phyloP scores from a whole-genome alignment of 1,284 basidiomycete species.

The Albatrellus sp. region DNA sequence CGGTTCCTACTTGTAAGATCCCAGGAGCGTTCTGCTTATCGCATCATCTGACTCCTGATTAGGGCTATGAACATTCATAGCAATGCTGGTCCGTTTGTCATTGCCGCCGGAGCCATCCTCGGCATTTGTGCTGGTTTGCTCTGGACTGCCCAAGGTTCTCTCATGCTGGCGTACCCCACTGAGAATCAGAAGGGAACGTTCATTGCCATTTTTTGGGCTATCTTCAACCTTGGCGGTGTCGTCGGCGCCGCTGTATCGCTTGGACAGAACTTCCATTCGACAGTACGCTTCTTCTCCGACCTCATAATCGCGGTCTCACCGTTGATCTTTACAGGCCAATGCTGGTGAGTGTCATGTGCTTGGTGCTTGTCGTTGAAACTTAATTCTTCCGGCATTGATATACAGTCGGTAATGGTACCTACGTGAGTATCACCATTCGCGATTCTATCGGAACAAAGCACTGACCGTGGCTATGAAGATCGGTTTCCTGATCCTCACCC shows the following conservation, averaged over 20 bases:
- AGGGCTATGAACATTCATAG: conserved; percentile 61
- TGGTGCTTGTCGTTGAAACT: neutral
- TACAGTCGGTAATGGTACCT: conserved; percentile 46
- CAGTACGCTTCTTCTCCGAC: conserved; percentile 15
- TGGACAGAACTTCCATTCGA: conserved; percentile 34
- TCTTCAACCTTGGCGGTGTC: conserved; percentile 57
- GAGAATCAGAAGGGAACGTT: conserved; percentile 67
- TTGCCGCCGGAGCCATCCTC: conserved; percentile 69
- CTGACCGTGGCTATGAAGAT: conserved; percentile 29
- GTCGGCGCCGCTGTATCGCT: conserved; percentile 50
- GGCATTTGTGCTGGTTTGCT: conserved; percentile 76
- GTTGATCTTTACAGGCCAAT: conserved; percentile 14
- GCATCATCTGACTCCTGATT: neutral
- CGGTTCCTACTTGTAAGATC: conserved; percentile 27
- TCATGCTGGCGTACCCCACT: conserved; percentile 78
- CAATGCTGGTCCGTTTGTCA: conserved; percentile 49
- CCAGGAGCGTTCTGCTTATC: neutral
- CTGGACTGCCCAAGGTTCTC: conserved; percentile 78
- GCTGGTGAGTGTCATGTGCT: conserved; percentile 15
- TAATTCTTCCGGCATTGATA: conserved; percentile 1
- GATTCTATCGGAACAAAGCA: too few relatives aligned
- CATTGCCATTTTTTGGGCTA: conserved; percentile 64
- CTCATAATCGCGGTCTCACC: conserved; percentile 4
- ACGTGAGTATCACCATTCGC: conserved; percentile 27
- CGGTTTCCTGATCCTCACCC: conserved; percentile 58